Evolutionary conservation across 768 basidiomycete genomes (phyloP).

Genomic region (Piloderma croceum): DNA sequence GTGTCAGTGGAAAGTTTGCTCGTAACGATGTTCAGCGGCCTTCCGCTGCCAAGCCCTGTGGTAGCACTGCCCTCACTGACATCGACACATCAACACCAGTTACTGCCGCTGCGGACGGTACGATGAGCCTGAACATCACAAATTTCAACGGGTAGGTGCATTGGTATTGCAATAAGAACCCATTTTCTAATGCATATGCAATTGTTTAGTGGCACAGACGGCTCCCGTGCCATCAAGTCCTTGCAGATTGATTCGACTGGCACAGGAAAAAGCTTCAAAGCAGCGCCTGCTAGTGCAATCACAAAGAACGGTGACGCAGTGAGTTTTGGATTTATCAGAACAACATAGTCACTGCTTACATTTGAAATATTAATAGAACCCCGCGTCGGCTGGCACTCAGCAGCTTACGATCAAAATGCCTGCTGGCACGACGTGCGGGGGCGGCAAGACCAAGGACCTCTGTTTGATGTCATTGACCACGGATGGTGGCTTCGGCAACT

Average conservation of each 20-base stretch:
- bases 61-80: constrained; percentile 35
- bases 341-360: neutral
- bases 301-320: constrained; percentile 45
- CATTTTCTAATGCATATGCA: neutral
- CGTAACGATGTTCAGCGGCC: constrained; percentile 26
- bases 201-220: constrained; percentile 35
- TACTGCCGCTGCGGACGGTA: constrained; percentile 29
- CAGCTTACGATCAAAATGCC: constrained; percentile 41
- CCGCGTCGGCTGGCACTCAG: constrained; percentile 32
- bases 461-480: constrained; percentile 51
- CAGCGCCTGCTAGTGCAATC: constrained; percentile 36
- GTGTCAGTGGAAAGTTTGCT: constrained; percentile 18
- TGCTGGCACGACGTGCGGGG: constrained; percentile 44
- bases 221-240: constrained; percentile 41
- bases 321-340: constrained; percentile 11
- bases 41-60: constrained; percentile 33
- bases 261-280: constrained; percentile 25
- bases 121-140: constrained; percentile 34
- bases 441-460: constrained; percentile 37
- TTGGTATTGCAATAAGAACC: neutral
- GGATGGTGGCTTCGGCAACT: constrained; percentile 49
- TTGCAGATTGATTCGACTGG: constrained; percentile 43
- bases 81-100: constrained; percentile 33
- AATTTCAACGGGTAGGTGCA: constrained; percentile 45
- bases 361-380: constrained; percentile 28